Conservation (phyloP, 2,329 filamentous ascomycete species). For the Huntiella bhutanensis region DNA sequence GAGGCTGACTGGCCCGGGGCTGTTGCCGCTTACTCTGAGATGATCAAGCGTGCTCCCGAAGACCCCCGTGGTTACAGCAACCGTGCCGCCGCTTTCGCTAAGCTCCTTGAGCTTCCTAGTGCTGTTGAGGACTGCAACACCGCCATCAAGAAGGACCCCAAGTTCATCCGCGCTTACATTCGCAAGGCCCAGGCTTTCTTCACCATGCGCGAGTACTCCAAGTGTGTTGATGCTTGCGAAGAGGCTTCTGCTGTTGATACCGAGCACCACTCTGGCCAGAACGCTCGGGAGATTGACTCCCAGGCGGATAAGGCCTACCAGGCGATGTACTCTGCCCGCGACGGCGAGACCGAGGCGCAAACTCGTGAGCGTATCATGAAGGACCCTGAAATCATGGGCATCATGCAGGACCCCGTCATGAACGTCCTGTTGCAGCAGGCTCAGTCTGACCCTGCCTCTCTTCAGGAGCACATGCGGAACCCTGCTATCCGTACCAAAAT, state of each 20-base stretch:
- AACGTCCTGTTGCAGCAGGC: slow-evolving; percentile 93
- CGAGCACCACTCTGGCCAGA: slow-evolving; percentile 49
- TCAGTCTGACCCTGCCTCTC: slow-evolving; percentile 74
- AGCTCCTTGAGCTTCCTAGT: slow-evolving; percentile 86
- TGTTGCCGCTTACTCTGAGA: slow-evolving; percentile 84
- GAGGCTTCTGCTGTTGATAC: slow-evolving; percentile 63
- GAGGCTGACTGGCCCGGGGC: slow-evolving; percentile 87
- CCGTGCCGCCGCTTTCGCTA: slow-evolving; percentile 89
- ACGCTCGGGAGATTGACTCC: slow-evolving; percentile 78
- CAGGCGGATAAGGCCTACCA: slow-evolving; percentile 84
- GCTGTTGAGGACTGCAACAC: slow-evolving; percentile 83
- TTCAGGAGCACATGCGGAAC: slow-evolving; percentile 97
- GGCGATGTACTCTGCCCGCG: slow-evolving; percentile 75
- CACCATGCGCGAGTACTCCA: slow-evolving; percentile 96
- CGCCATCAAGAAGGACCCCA: slow-evolving; percentile 76
- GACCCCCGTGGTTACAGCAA: slow-evolving; percentile 94
- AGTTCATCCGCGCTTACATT: slow-evolving; percentile 90
- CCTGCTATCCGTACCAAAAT: slow-evolving; percentile 69
- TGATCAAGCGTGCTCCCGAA: slow-evolving; percentile 86
- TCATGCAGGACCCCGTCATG: slow-evolving; percentile 94
- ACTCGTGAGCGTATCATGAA: slow-evolving; percentile 77
- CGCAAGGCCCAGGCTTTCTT: slow-evolving; percentile 91
- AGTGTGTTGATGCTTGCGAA: slow-evolving; percentile 74
- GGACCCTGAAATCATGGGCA: slow-evolving; percentile 84
- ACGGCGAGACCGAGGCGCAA: slow-evolving; percentile 92